Conservation (phyloP, 129 eudicot genomes). For the Flaveria robusta region DNA sequence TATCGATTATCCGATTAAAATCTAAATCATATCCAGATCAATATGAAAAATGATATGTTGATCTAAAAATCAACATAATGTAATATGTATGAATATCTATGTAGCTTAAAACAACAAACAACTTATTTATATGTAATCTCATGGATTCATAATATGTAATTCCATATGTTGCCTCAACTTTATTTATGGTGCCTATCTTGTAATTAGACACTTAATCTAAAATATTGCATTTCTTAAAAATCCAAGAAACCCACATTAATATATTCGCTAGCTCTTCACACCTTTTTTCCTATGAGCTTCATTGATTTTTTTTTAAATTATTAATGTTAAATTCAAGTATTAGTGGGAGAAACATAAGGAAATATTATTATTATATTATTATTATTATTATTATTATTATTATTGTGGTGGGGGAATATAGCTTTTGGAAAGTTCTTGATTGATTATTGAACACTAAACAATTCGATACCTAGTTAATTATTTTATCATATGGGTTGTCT, state of each 20-base stretch:
- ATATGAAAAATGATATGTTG: too few relatives aligned
- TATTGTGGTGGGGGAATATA: slow-evolving; percentile 14
- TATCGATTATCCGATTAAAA: background rate
- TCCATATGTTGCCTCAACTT: background rate
- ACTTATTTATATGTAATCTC: too few relatives aligned
- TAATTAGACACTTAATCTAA: background rate
- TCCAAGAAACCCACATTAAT: background rate
- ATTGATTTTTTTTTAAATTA: background rate
- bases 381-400: too few relatives aligned
- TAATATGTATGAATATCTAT: too few relatives aligned
- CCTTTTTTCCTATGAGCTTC: background rate
- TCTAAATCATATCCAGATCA: background rate
- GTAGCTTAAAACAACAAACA: too few relatives aligned
- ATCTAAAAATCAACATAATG: too few relatives aligned
- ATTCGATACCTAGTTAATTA: slow-evolving; percentile 4
- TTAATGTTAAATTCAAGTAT: background rate
- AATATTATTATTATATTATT: too few relatives aligned
- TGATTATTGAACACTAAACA: slow-evolving; percentile 25
- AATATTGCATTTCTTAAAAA: background rate
- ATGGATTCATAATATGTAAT: background rate
- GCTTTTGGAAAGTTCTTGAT: slow-evolving; percentile 38
- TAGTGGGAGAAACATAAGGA: background rate
- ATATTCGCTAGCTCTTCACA: background rate
- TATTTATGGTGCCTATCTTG: slow-evolving; percentile 7
- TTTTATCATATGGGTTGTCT: slow-evolving; percentile 28